Conservation (phyloP, 805 yeast species). For the Candida michaelii region DNA sequence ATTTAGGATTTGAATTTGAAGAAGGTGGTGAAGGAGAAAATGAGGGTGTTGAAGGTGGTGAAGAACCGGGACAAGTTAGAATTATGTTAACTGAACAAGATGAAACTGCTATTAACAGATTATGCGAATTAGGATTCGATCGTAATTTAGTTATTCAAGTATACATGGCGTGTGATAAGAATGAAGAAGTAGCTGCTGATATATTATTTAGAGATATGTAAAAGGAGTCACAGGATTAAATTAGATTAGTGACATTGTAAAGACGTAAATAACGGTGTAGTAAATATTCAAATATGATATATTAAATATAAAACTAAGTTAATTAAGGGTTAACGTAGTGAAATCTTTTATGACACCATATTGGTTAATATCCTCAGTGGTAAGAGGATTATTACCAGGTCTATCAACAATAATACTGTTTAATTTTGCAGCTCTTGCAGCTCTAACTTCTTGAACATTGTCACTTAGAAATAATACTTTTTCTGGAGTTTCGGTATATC, state of each 20-base stretch:
- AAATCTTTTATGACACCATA: slow-evolving; percentile 22
- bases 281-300: background rate
- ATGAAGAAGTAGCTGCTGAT: slow-evolving; percentile 96
- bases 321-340: background rate
- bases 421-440: slow-evolving; percentile 70
- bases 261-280: no score
- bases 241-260: no score
- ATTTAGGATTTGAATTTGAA: slow-evolving; percentile 39
- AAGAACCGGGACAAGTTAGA: slow-evolving; percentile 41
- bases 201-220: slow-evolving; percentile 61
- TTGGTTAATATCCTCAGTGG: slow-evolving; percentile 29
- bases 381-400: slow-evolving; percentile 68
- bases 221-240: no score
- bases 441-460: slow-evolving; percentile 71
- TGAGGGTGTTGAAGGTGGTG: slow-evolving; percentile 35
- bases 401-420: slow-evolving; percentile 58
- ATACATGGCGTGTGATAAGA: slow-evolving; percentile 95
- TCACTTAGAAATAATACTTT: slow-evolving; percentile 73
- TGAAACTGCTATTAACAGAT: slow-evolving; percentile 82
- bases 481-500: slow-evolving; percentile 23
- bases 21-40: slow-evolving; percentile 40
- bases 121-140: slow-evolving; percentile 92
- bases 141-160: slow-evolving; percentile 86
- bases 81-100: slow-evolving; percentile 77
- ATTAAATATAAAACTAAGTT: background rate